phyloP scores from a whole-genome alignment of 495 filamentous ascomycete genomes.

The Daldinia loculata region DNA sequence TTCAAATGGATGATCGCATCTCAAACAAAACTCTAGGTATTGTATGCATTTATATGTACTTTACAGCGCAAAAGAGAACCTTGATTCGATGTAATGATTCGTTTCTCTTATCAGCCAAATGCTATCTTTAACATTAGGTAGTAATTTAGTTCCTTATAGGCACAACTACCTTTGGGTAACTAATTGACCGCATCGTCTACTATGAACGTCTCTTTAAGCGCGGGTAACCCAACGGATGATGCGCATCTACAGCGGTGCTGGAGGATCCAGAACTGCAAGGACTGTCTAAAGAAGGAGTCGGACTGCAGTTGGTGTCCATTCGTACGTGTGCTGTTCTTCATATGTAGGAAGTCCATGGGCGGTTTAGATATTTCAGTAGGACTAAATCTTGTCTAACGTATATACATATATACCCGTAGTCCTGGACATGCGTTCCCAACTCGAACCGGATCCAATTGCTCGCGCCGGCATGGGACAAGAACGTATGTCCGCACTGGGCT shows the following conservation, averaged over 20 bases:
- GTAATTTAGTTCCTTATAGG: background rate
- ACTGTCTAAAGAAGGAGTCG: conserved; percentile 49
- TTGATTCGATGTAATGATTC: background rate
- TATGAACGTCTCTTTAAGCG: conserved; percentile 14
- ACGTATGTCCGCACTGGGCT: conserved; percentile 57
- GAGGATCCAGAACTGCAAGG: conserved; percentile 54
- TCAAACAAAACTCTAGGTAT: background rate
- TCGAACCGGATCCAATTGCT: conserved; percentile 50
- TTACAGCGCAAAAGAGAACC: background rate
- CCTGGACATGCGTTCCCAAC: conserved; percentile 60
- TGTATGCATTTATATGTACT: background rate
- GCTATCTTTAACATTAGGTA: too few species aligned
- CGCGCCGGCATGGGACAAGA: conserved; percentile 53
- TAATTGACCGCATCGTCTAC: background rate
- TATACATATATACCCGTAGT: conserved; percentile 42
- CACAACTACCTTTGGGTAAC: background rate
- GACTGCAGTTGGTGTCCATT: conserved; percentile 63
- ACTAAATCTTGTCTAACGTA: background rate
- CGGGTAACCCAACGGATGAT: conserved; percentile 32
- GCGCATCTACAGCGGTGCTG: conserved; percentile 56
- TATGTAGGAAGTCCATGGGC: background rate
- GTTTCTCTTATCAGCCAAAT: background rate
- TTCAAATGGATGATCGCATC: too few species aligned
- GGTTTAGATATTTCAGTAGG: background rate
- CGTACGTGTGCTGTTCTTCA: conserved; percentile 45